Evolutionary conservation across 1,284 basidiomycete genomes (phyloP), one percentile per base, ranked within the genome.

Genomic region (Sanghuangporus weigelae): DNA sequence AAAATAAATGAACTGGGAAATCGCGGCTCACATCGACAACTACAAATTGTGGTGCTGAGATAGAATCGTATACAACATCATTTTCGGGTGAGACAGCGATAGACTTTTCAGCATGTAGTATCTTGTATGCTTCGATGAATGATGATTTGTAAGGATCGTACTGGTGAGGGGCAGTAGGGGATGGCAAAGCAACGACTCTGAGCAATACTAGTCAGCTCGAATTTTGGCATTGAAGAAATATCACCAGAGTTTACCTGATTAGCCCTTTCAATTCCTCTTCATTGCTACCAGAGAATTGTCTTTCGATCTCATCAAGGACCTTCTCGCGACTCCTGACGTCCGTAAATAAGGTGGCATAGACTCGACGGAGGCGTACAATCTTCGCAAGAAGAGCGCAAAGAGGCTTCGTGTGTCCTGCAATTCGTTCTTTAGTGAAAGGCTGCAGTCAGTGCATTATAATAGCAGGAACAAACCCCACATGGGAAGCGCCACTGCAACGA

Each of bases 141-240:
- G 36, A 46, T 10, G 19, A 50, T 21, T 54, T 36, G 19, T 51
- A 50, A 7, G 26, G n/a, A 14, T 21, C 46, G 12, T 35, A 49
- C n/a, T 59, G 21, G 35, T 54, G 54, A 16, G 49, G 57, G 2
- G 21, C 12, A 31, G 39, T 26, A 14, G 38, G 8, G 36, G 40
- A 31, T 38, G 54, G 53, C n/a, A 63, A 23, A 2, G 57, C 62
- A 21, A 63, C 62, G 26, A 63, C 50, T 26, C 62, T 63, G n/a
- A 38, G 51, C 12, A 31, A 16, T 11, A n/a, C 21, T 46, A 16
- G 3, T 26, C 5, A 40, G 40, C 26, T 26, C 14, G 23, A 44
- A 31, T 12, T 56, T 5, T 23, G 11, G 21, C 2, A 39, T 38
- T 12, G 7, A 51, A 21, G 12, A 16, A 35, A 19, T 14, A 35